These are phyloP conservation scores for Rhodotorula glutinis DNA, from an alignment of 1,284 basidiomycete genomes.

Conservation along the genomic window DNA sequence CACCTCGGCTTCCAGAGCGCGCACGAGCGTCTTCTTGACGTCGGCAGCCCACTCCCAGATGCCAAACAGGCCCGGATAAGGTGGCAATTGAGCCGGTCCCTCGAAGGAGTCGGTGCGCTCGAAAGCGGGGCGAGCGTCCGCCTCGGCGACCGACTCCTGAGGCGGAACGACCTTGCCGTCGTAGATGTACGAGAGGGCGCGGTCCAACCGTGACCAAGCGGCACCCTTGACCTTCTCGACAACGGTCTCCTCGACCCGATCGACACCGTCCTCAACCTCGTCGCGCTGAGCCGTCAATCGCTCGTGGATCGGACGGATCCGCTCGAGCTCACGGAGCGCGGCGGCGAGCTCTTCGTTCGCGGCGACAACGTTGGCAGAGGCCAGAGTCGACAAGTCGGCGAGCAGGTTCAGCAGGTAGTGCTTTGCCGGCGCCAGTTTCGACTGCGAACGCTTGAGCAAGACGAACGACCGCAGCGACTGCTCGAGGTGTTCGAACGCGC, in stretches of 20 bases:
- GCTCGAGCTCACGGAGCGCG: conserved; percentile 68
- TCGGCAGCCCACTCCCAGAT: conserved; percentile 87
- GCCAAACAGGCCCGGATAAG: conserved; percentile 80
- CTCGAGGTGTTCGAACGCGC: conserved; percentile 80
- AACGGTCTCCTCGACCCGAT: conserved; percentile 73
- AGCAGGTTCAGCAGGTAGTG: conserved; percentile 89
- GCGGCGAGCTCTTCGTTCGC: conserved; percentile 75
- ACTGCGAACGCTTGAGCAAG: conserved; percentile 88
- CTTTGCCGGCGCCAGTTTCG: conserved; percentile 91
- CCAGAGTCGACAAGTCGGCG: conserved; percentile 81
- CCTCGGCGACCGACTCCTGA: neutral
- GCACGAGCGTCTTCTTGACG: conserved; percentile 72
- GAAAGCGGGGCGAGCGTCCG: neutral
- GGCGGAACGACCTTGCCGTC: conserved; percentile 34
- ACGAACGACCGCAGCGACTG: conserved; percentile 92
- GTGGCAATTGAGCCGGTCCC: conserved; percentile 58
- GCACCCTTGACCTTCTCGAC: conserved; percentile 59
- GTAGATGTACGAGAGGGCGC: conserved; percentile 58
- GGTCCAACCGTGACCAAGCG: conserved; percentile 53
- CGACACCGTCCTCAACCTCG: conserved; percentile 72
- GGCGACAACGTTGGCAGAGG: conserved; percentile 78
- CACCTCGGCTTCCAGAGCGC: conserved; percentile 78
- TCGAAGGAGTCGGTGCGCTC: conserved; percentile 46
- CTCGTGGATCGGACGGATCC: conserved; percentile 77
- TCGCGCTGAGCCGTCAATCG: conserved; percentile 75